Base-by-base conservation (phyloP, 176 grass and related monocot species). In the Alloteropsis semialata region DNA sequence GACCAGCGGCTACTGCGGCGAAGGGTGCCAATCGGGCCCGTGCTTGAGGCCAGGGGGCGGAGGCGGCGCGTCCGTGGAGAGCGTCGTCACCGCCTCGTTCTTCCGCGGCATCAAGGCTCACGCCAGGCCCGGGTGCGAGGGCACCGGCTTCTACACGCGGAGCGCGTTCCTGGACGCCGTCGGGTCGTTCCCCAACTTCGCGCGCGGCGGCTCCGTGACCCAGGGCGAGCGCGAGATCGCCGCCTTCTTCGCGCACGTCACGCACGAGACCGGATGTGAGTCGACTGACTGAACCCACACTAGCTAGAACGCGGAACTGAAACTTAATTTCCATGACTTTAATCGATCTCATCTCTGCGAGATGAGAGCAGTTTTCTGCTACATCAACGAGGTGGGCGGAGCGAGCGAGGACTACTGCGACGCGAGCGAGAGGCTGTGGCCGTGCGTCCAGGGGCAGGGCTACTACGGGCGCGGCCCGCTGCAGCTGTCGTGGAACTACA, bases 391-490 rank as follows among this genome's bases (percentile, higher is more conserved):
- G 78, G 86, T 97, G 30, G n/a, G 84, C 19, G 75, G 75, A 0
- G 34, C 86, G 5, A 55, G 21, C 51, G 9, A 9, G 51, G 13
- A 69, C 22, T 69, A 69, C 65, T 69, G 65, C 65, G 63, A 66
- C 19, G 10, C 34, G 63, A 66, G 2, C 17, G 22, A 66, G 18
- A 18, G 0, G 63, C 32, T 10, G 63, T 69, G 65, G 65, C 65
- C 65, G 65, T 69, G 65, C 65, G 22, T 42, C 37, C 11, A 10
- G 22, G 5, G 1, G 37, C 86, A 91, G 78, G 38, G 15, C 0
- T 97, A 97, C 94, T 89, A 74, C 42, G 94, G 91, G 10, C 84
- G 94, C 1, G 94, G 88, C 3, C 91, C 94, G 13, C 48, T 97
- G 21, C 91, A 93, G 50, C 25, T 97, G 4, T 81, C 89, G 22